A percentile compares a stretch with the other conserved stretches of the same genome.
Evolutionary conservation across 192 early-diverging fungal genomes (phyloP).

Genomic region (Kickxella alabastrina): DNA sequence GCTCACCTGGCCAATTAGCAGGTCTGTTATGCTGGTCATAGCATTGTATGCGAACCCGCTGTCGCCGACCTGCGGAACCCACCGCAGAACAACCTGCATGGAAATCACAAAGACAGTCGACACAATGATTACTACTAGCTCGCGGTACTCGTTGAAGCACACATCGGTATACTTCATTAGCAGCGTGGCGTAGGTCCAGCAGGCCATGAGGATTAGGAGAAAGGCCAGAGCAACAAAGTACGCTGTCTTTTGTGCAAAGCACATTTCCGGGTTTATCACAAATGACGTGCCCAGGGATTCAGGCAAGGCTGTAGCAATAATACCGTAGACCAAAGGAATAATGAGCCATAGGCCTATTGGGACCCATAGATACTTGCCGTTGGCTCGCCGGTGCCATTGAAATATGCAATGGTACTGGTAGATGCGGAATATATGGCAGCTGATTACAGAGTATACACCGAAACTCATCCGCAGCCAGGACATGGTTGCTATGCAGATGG

Average conservation of each 20-base stretch:
- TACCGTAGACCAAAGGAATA: conserved; percentile 15
- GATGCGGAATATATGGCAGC: conserved; percentile 25
- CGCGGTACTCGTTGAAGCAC: conserved; percentile 37
- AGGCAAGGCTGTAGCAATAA: conserved; percentile 21
- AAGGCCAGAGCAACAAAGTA: conserved; percentile 33
- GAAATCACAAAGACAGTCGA: conserved; percentile 12
- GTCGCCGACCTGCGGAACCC: conserved; percentile 25
- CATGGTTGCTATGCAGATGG: conserved; percentile 29
- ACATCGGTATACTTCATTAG: conserved; percentile 12
- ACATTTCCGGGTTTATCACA: conserved; percentile 9
- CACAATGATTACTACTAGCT: conserved; percentile 18
- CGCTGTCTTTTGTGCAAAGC: conserved; percentile 17
- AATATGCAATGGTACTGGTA: conserved; percentile 40
- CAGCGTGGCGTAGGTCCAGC: conserved; percentile 18
- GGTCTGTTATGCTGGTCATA: conserved; percentile 20
- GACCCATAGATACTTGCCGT: conserved; percentile 15
- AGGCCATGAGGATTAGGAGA: conserved; percentile 9
- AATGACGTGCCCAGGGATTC: conserved; percentile 11
- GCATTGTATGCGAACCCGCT: conserved; percentile 32
- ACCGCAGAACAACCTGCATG: conserved; percentile 32
- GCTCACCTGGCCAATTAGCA: conserved; percentile 18
- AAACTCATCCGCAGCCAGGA: conserved; percentile 45
- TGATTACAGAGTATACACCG: conserved; percentile 25
- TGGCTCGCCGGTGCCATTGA: conserved; percentile 16
- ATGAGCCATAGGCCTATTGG: conserved; percentile 4